A percentile compares a stretch with the other conserved stretches of the same genome.
Evolutionary conservation across 441 rosid species (phyloP).

Genomic region (Dalechampia spathulata): DNA sequence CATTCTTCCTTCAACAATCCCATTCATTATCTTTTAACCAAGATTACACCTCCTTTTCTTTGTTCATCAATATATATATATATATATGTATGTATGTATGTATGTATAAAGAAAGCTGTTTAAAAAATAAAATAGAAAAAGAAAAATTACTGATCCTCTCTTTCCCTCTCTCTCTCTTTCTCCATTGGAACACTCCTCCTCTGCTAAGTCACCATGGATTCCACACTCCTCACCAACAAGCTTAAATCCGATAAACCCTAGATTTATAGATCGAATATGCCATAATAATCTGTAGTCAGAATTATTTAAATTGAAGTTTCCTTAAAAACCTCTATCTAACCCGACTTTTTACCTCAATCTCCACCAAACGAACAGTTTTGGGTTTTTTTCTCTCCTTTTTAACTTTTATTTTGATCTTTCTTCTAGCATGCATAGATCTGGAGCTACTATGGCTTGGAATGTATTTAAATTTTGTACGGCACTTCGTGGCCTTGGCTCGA

Average conservation of each 20-base stretch:
- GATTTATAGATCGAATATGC: constrained; percentile 12
- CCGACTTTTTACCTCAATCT: constrained; percentile 1
- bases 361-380: neutral
- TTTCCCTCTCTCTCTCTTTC: neutral
- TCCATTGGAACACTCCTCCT: neutral
- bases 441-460: constrained; percentile 94
- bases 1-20: too few species aligned
- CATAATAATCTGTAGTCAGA: neutral
- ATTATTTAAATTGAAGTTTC: neutral
- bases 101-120: too few species aligned
- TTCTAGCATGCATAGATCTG: constrained; percentile 75
- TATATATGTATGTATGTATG: too few species aligned
- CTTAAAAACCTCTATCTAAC: neutral
- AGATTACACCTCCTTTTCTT: too few species aligned
- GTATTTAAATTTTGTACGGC: constrained; percentile 94
- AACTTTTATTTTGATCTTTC: neutral
- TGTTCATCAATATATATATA: too few species aligned
- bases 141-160: neutral
- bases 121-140: too few species aligned
- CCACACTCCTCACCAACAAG: constrained; percentile 14
- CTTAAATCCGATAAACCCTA: constrained; percentile 28
- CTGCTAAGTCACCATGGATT: constrained; percentile 30
- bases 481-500: constrained; percentile 81
- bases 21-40: too few species aligned
- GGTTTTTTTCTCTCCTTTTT: neutral